Conservation (phyloP, 2,329 filamentous ascomycete genomes). For the Trichoderma hamatum region DNA sequence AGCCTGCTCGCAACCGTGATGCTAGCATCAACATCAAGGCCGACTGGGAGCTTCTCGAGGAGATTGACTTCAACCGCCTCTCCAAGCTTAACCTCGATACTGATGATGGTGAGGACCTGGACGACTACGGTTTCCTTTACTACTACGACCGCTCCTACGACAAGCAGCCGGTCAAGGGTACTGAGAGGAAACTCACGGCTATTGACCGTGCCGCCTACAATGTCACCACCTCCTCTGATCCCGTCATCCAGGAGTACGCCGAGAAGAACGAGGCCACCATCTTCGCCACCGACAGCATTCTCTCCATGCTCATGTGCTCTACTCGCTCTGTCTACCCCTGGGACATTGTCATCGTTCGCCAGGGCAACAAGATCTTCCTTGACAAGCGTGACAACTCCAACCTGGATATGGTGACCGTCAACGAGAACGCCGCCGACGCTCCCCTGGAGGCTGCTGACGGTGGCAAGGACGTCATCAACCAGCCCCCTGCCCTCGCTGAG, state of each 20-base stretch:
- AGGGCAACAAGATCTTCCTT: constrained; percentile 96
- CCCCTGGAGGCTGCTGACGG: constrained; percentile 89
- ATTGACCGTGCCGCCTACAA: constrained; percentile 97
- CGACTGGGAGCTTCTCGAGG: constrained; percentile 93
- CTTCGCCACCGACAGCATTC: constrained; percentile 94
- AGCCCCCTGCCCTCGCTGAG: constrained; percentile 86
- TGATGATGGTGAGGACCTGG: constrained; percentile 91
- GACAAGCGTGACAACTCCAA: constrained; percentile 97
- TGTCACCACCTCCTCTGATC: constrained; percentile 93
- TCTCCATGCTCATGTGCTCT: constrained; percentile 99
- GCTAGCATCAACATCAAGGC: constrained; percentile 94
- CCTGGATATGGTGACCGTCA: constrained; percentile 97
- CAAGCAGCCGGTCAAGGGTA: constrained; percentile 86
- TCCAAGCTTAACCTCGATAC: constrained; percentile 94
- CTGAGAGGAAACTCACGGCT: constrained; percentile 83
- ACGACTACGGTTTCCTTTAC: constrained; percentile 96
- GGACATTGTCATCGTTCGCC: constrained; percentile 93
- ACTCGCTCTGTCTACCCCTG: constrained; percentile 96
- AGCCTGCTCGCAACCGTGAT: constrained; percentile 94
- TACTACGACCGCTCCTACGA: constrained; percentile 97
- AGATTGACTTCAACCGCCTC: constrained; percentile 97
- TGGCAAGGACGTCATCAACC: constrained; percentile 93
- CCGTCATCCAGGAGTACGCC: constrained; percentile 93
- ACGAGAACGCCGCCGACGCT: constrained; percentile 96
- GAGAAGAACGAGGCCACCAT: constrained; percentile 96